Conservation (phyloP, 2,329 filamentous ascomycete genomes). For the Lachnellula suecica region DNA sequence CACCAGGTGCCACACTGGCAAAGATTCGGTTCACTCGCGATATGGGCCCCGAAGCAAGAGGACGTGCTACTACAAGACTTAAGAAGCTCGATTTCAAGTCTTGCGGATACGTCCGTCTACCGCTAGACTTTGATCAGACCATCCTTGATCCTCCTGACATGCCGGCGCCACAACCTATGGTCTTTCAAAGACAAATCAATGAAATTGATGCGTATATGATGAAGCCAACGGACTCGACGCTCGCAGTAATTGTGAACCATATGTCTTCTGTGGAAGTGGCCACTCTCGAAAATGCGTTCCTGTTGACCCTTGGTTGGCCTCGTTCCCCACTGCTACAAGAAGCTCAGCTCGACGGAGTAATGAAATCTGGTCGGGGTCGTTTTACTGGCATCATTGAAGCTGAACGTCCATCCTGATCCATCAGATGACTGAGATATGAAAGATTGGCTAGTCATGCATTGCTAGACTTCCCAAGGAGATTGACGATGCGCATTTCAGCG, state of each 20-base stretch:
- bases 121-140: constrained; percentile 32
- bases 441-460: background rate
- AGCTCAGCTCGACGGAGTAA: constrained; percentile 25
- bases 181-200: constrained; percentile 21
- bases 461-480: too few species aligned
- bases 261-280: constrained; percentile 21
- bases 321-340: constrained; percentile 15
- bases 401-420: background rate
- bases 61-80: constrained; percentile 19
- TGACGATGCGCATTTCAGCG: too few species aligned
- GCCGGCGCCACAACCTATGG: constrained; percentile 10
- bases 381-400: constrained; percentile 29
- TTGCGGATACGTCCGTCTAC: constrained; percentile 31
- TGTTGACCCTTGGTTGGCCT: constrained; percentile 22
- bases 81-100: constrained; percentile 28
- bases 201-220: constrained; percentile 31
- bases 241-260: constrained; percentile 28
- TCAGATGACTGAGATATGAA: background rate
- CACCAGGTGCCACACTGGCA: constrained; percentile 44
- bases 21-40: constrained; percentile 39
- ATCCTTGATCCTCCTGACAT: constrained; percentile 15
- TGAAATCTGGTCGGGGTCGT: constrained; percentile 24
- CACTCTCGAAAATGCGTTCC: constrained; percentile 28
- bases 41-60: constrained; percentile 27
- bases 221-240: constrained; percentile 25